Percentiles rank a stretch among this genome's conserved stretches.
Conservation (phyloP, 1,139 yeast genomes). For the Scheffersomyces cryptocercus region DNA sequence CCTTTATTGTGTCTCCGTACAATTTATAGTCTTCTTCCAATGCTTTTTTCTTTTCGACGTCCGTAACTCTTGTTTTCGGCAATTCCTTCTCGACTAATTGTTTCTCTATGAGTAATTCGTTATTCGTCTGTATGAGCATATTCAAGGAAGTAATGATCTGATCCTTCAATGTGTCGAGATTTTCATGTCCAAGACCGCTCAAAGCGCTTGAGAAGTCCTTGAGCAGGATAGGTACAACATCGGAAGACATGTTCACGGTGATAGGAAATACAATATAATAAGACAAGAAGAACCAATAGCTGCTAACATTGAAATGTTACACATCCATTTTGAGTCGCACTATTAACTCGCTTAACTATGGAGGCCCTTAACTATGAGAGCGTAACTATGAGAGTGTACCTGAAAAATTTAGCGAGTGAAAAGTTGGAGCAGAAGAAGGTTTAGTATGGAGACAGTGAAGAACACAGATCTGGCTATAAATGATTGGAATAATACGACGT, state of each 20-base stretch:
- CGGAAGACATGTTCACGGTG: neutral
- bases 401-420: too few species aligned
- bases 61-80: neutral
- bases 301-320: too few species aligned
- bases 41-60: slow-evolving; percentile 8
- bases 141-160: slow-evolving; percentile 28
- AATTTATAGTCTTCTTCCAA: slow-evolving; percentile 25
- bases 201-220: slow-evolving; percentile 31
- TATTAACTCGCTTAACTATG: too few species aligned
- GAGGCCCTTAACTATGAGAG: too few species aligned
- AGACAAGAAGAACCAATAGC: too few species aligned
- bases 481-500: neutral
- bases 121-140: slow-evolving; percentile 36
- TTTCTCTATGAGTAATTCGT: slow-evolving; percentile 29
- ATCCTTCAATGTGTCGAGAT: slow-evolving; percentile 20
- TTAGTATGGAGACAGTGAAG: too few species aligned
- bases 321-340: too few species aligned
- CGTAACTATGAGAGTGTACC: too few species aligned
- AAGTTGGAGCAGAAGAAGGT: too few species aligned
- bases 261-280: too few species aligned
- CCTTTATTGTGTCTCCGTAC: slow-evolving; percentile 32
- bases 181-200: slow-evolving; percentile 36
- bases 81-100: slow-evolving; percentile 11
- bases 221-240: slow-evolving; percentile 26
- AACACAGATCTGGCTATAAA: neutral